These are phyloP conservation scores for Mucor saturninus DNA, from an alignment of 371 early-diverging fungal species.

Conservation along the genomic window DNA sequence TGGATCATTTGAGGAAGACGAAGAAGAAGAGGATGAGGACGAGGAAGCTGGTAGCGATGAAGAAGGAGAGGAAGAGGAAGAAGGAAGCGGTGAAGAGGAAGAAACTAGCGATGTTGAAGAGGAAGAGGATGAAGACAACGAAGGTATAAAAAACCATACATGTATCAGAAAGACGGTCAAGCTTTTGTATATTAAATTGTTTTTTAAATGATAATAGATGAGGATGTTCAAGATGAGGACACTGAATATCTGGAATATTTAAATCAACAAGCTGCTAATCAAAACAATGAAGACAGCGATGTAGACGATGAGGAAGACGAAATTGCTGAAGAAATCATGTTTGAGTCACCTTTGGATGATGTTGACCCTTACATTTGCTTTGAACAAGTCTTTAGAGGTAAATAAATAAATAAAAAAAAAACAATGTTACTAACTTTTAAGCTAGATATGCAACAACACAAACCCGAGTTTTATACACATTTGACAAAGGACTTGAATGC, in stretches of 20 bases:
- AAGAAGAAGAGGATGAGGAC: conserved; percentile 56
- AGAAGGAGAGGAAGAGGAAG: conserved; percentile 54
- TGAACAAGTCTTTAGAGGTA: conserved; percentile 57
- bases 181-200: too few relatives aligned
- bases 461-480: conserved; percentile 27
- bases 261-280: conserved; percentile 58
- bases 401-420: not conserved
- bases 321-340: conserved; percentile 70
- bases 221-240: conserved; percentile 64
- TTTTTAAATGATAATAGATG: conserved; percentile 36
- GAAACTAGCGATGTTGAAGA: conserved; percentile 45
- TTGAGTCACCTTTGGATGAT: conserved; percentile 85
- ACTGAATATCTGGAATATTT: conserved; percentile 70
- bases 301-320: conserved; percentile 75
- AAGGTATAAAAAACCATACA: conserved; percentile 18
- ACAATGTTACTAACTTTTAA: not conserved
- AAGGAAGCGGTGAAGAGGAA: conserved; percentile 21
- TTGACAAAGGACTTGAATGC: conserved; percentile 21
- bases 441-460: conserved; percentile 21
- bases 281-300: conserved; percentile 61
- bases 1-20: conserved; percentile 69
- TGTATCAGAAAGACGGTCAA: too few relatives aligned
- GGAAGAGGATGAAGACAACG: conserved; percentile 37
- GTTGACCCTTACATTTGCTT: conserved; percentile 83
- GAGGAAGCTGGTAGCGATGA: conserved; percentile 62